Evolutionary conservation across 2,329 filamentous ascomycete genomes (phyloP).

Genomic region (Tolypocladium tundrense): DNA sequence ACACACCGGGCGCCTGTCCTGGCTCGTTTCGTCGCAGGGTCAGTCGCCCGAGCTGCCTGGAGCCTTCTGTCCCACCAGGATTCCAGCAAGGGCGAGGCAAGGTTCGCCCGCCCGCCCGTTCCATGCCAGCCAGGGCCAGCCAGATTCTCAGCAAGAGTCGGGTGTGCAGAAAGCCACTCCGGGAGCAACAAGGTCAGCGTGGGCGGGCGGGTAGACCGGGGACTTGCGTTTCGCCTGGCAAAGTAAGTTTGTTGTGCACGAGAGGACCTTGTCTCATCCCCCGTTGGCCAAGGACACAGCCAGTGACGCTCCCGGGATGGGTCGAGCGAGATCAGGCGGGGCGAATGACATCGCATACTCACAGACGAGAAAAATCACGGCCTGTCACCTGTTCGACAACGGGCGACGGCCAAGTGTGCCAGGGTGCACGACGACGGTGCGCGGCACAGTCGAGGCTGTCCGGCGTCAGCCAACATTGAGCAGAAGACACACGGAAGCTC

Average conservation of each 20-base stretch:
- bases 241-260: background rate
- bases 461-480: background rate
- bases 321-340: background rate
- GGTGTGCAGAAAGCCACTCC: background rate
- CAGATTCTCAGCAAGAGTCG: background rate
- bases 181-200: background rate
- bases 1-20: background rate
- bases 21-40: background rate
- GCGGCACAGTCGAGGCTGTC: conserved; percentile 7
- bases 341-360: background rate
- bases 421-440: background rate
- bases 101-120: background rate
- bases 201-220: background rate
- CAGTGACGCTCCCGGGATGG: background rate
- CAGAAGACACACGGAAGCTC: background rate
- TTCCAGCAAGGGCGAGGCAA: background rate
- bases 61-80: background rate
- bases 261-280: background rate
- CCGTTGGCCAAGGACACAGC: background rate
- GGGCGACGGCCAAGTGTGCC: background rate
- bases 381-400: background rate
- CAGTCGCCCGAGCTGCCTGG: background rate
- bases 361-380: background rate
- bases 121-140: background rate
- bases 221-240: background rate